Percentiles rank a stretch among this genome's conserved stretches.
These are phyloP conservation scores for Emmonsiellopsis sp. DNA, from an alignment of 2,329 filamentous ascomycete species.

Conservation along the genomic window DNA sequence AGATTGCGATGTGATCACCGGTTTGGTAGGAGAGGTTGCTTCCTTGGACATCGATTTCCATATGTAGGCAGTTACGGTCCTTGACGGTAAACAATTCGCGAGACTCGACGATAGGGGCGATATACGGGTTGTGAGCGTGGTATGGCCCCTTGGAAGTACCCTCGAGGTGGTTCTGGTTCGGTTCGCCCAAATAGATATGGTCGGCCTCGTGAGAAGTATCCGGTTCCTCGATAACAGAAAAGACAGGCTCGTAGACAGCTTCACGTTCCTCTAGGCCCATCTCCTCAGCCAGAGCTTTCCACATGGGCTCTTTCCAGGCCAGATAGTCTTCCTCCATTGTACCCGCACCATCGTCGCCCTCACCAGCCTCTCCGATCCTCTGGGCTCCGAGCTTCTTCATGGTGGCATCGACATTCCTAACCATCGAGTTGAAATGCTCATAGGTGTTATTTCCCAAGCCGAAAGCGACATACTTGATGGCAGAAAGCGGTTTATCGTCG, in stretches of 20 bases:
- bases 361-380: constrained; percentile 77
- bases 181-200: constrained; percentile 88
- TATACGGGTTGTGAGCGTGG: constrained; percentile 94
- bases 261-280: constrained; percentile 92
- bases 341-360: constrained; percentile 94
- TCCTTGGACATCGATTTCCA: constrained; percentile 84
- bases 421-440: constrained; percentile 99
- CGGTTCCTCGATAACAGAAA: constrained; percentile 68
- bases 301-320: constrained; percentile 99
- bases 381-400: constrained; percentile 73
- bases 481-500: constrained; percentile 63
- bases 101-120: constrained; percentile 88
- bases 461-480: constrained; percentile 88
- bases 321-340: constrained; percentile 99
- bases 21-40: constrained; percentile 92
- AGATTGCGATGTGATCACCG: constrained; percentile 92
- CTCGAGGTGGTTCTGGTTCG: constrained; percentile 91
- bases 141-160: constrained; percentile 75
- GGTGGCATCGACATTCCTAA: constrained; percentile 77
- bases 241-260: constrained; percentile 88
- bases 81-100: constrained; percentile 80
- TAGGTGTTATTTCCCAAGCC: constrained; percentile 99
- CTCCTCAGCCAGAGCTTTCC: constrained; percentile 69
- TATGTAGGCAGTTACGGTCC: constrained; percentile 88
- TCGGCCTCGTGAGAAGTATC: constrained; percentile 63